Base-by-base conservation (phyloP, 306 rosid species). In the Cotoneaster glaucophyllus region DNA sequence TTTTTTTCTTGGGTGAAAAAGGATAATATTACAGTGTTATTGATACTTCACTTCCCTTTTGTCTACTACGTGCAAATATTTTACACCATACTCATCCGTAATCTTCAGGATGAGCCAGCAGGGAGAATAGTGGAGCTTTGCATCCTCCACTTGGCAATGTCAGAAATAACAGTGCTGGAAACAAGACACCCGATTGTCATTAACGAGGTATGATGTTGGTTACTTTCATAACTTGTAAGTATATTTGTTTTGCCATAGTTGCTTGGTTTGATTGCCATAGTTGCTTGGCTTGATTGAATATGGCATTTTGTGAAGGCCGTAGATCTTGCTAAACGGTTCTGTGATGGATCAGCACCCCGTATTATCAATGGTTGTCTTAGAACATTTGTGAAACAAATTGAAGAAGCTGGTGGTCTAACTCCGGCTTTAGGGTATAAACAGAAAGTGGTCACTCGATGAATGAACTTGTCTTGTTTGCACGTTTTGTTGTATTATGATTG, bases 331-430 rank as follows among this genome's bases (percentile, higher is more conserved):
- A 94, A 94, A 77, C 94, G 98, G 67, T 94, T 90, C 80, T 94
- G 97, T 71, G 98, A 94, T 45, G 98, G 98, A 82, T 91, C 93
- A 24, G 91, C 98, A 48, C 97, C 98, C 9, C 97, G 97, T 8
- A 81, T 89, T 71, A 86, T 94, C 54, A 94, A 94, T n/a, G 98
- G 98, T 11, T 94, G 96, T 78, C 96, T 94, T 31, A 85, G 95
- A 63, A 90, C 95, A 28, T 91, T 88, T 83, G 63, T 85, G 66
- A 85, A 84, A 73, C 88, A 79, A 70, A 39, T 79, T 64, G 84
- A 87, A 58, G 87, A 74, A 41, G 70, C 76, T 21, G 77, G 67
- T 21, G 77, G 63, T 66, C 67, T 76, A 50, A 77, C 68, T 21
- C 67, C 41, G 48, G 76, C 77, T 10, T 70, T 65, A 61, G 69